phyloP scores from a whole-genome alignment of 192 early-diverging fungal species.

The Entophlyctis luteolus region DNA sequence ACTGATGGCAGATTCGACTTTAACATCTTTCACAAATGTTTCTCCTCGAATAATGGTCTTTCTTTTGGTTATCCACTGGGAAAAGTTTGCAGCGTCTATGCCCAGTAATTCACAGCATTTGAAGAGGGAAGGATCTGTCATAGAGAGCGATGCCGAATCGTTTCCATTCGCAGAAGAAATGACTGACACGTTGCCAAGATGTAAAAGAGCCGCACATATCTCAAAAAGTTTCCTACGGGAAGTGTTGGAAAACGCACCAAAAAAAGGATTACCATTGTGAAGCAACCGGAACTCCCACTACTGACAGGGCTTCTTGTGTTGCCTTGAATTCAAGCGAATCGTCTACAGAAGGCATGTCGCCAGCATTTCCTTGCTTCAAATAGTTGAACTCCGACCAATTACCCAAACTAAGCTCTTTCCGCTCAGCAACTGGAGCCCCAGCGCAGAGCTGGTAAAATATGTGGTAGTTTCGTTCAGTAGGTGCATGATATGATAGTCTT shows the following conservation, averaged over 20 bases:
- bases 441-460: slow-evolving; percentile 79
- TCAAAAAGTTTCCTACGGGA: slow-evolving; percentile 14
- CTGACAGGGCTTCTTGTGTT: slow-evolving; percentile 72
- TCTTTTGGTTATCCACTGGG: slow-evolving; percentile 78
- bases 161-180: slow-evolving; percentile 42
- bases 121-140: slow-evolving; percentile 11
- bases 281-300: slow-evolving; percentile 69
- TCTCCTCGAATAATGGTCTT: slow-evolving; percentile 58
- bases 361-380: slow-evolving; percentile 69
- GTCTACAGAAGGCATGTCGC: slow-evolving; percentile 70
- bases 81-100: slow-evolving; percentile 18
- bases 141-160: background rate
- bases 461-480: slow-evolving; percentile 86
- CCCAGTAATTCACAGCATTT: slow-evolving; percentile 11
- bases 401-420: slow-evolving; percentile 64
- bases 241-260: background rate
- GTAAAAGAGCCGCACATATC: slow-evolving; percentile 26
- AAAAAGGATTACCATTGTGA: slow-evolving; percentile 55
- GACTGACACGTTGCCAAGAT: slow-evolving; percentile 61
- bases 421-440: slow-evolving; percentile 32
- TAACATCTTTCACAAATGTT: slow-evolving; percentile 68
- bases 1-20: slow-evolving; percentile 55
- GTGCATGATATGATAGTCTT: slow-evolving; percentile 80
- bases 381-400: slow-evolving; percentile 69
- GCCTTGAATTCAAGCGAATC: slow-evolving; percentile 78